These are phyloP conservation scores for Isabelozyma heimii DNA, from an alignment of 805 yeast genomes.

Conservation along the genomic window DNA sequence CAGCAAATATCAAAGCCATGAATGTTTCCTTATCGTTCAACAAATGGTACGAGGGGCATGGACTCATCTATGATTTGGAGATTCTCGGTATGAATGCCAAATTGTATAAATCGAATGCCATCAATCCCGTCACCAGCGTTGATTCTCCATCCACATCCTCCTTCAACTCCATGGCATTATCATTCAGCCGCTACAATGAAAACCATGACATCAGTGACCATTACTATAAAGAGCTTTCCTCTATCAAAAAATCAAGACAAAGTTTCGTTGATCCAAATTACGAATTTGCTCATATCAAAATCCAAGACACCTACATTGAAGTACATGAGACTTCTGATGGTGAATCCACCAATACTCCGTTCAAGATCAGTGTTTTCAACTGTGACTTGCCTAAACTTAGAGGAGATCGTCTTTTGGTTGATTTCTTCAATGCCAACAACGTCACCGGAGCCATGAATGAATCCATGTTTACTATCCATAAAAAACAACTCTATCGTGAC, in stretches of 20 bases:
- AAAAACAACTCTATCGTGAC: constrained; percentile 57
- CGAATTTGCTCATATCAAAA: constrained; percentile 36
- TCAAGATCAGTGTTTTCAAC: constrained; percentile 58
- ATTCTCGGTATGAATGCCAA: constrained; percentile 47
- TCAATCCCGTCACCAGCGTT: background rate
- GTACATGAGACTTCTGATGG: constrained; percentile 21
- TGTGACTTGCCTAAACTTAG: constrained; percentile 63
- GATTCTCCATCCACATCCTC: background rate
- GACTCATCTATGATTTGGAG: constrained; percentile 48
- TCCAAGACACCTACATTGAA: constrained; percentile 51
- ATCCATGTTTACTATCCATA: constrained; percentile 73
- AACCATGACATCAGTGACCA: constrained; percentile 28
- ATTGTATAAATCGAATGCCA: constrained; percentile 6
- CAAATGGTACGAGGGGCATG: constrained; percentile 57
- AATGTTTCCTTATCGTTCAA: constrained; percentile 46
- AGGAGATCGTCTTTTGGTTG: constrained; percentile 56
- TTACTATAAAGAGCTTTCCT: constrained; percentile 14
- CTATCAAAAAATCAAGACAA: constrained; percentile 2
- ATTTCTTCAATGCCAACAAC: constrained; percentile 66
- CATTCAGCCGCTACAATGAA: constrained; percentile 24
- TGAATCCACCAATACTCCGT: constrained; percentile 17
- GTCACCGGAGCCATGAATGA: constrained; percentile 74
- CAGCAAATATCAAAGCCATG: constrained; percentile 40
- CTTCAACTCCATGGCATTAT: constrained; percentile 11
- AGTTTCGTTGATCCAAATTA: constrained; percentile 29